Conservation (phyloP, 192 early-diverging fungal species). For the Chytriomyces sp. region DNA sequence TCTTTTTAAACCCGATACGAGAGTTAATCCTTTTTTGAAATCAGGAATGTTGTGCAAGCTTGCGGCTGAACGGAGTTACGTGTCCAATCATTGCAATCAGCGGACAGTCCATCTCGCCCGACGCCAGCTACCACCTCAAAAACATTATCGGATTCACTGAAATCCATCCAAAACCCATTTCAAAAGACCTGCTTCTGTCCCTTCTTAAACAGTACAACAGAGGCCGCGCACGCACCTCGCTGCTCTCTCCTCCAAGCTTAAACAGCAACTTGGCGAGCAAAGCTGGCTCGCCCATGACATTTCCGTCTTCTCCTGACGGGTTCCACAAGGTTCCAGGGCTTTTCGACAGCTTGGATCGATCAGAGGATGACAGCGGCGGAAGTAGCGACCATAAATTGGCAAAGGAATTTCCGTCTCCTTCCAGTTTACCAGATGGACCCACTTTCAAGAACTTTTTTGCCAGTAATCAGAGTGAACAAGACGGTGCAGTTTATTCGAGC, state of each 20-base stretch:
- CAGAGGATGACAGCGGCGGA: background rate
- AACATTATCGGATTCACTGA: slow-evolving; percentile 27
- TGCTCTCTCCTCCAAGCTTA: no score
- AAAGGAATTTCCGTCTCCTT: no score
- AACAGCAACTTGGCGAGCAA: no score
- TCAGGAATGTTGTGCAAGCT: slow-evolving; percentile 30
- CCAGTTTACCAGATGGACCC: no score
- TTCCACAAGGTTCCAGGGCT: background rate
- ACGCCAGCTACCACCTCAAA: background rate
- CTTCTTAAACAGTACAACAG: slow-evolving; percentile 15
- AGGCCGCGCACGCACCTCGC: background rate
- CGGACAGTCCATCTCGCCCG: slow-evolving; percentile 23
- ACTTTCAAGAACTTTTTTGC: no score
- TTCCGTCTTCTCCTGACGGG: background rate
- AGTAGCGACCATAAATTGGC: background rate
- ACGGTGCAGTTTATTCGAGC: background rate
- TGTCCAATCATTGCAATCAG: slow-evolving; percentile 38
- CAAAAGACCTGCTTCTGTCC: slow-evolving; percentile 22
- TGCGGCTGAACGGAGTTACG: slow-evolving; percentile 4
- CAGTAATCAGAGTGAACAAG: background rate
- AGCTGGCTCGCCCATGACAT: background rate
- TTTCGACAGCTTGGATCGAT: background rate
- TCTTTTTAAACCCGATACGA: no score
- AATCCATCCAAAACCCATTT: slow-evolving; percentile 31
- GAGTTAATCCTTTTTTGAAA: no score